A percentile compares a stretch with the other conserved stretches of the same genome.
phyloP scores from a whole-genome alignment of 2,329 filamentous ascomycete species.

The Pseudogymnoascus sp. region DNA sequence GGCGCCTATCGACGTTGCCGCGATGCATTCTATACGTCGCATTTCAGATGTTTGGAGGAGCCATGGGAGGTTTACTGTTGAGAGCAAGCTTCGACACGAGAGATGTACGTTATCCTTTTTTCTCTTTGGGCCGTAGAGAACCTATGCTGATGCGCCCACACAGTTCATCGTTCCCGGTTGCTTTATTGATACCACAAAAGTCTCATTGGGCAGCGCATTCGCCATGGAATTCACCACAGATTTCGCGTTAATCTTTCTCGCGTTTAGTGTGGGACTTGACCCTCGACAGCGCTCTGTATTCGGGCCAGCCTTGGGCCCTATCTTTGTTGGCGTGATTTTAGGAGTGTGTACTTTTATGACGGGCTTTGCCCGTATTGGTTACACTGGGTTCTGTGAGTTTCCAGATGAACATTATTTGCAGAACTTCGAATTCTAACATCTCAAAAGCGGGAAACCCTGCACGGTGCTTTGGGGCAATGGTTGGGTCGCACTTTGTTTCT shows the following conservation, averaged over 20 bases:
- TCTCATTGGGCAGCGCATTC: background rate
- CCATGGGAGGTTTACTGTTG: background rate
- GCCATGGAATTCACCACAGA: background rate
- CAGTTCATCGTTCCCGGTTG: background rate
- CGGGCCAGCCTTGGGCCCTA: background rate
- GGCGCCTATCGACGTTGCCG: background rate
- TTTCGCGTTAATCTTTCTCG: background rate
- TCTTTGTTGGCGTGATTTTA: background rate
- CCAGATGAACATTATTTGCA: background rate
- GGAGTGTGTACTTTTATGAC: background rate
- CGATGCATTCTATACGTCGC: background rate
- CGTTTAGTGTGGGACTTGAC: background rate
- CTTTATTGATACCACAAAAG: background rate
- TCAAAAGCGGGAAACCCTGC: background rate
- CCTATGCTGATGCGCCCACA: background rate
- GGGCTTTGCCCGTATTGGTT: background rate
- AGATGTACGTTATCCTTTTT: background rate
- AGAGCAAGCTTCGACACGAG: background rate
- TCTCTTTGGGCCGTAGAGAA: background rate
- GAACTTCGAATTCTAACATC: background rate
- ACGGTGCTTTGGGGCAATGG: background rate
- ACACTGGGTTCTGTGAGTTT: background rate
- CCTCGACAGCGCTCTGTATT: background rate
- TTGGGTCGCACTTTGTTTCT: background rate
- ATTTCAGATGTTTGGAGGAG: background rate